Conservation (phyloP, 257 asterid species). For the Capsicum chinense region DNA sequence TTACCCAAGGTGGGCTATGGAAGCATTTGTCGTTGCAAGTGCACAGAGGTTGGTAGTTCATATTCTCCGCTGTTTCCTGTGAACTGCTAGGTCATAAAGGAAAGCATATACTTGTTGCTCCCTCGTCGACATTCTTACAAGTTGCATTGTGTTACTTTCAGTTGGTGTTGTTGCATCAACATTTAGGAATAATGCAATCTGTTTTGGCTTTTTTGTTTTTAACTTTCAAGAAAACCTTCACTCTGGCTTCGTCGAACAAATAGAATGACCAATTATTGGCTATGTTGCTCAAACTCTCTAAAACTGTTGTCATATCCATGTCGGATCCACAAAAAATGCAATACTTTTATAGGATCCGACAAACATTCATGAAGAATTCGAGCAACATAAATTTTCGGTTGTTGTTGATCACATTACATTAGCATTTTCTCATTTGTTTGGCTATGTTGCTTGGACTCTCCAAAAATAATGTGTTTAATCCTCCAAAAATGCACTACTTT, state of each 20-base stretch:
- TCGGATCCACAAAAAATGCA: too few relatives aligned
- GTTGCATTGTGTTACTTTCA: not conserved
- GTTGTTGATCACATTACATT: not conserved
- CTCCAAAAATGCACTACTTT: not conserved
- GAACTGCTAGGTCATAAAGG: not conserved
- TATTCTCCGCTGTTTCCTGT: not conserved
- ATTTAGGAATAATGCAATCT: not conserved
- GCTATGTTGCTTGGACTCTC: not conserved
- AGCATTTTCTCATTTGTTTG: not conserved
- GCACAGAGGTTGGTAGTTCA: slow-evolving; percentile 73
- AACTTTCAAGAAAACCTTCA: not conserved
- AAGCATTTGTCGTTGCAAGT: slow-evolving; percentile 83
- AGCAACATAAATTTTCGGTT: not conserved
- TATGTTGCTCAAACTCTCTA: not conserved
- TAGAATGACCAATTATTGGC: not conserved
- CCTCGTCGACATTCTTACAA: not conserved
- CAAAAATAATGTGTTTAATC: not conserved
- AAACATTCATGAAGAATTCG: not conserved
- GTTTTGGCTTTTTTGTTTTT: not conserved
- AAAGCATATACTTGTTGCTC: slow-evolving; percentile 14
- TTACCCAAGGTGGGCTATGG: slow-evolving; percentile 93
- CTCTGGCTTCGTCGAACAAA: not conserved
- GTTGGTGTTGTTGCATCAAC: not conserved
- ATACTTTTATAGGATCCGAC: too few relatives aligned
- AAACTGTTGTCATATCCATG: not conserved